phyloP scores from a whole-genome alignment of 2,329 filamentous ascomycete species.

The Didymella keratinophila region DNA sequence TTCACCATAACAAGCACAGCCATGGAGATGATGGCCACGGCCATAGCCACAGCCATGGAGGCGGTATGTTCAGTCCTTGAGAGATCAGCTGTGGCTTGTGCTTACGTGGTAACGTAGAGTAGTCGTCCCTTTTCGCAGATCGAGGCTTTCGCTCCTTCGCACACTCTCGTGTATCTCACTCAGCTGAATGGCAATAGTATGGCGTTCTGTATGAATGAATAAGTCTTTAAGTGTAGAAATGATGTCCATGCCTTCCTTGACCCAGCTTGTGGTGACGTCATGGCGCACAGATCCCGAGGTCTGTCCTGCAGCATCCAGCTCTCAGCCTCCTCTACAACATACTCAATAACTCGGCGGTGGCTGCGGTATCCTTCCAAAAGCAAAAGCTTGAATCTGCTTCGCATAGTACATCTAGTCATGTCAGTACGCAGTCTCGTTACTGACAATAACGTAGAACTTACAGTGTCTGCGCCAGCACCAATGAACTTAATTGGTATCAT shows the following conservation, averaged over 20 bases:
- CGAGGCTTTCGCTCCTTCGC: constrained; percentile 8
- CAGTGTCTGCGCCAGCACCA: constrained; percentile 6
- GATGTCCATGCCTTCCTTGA: background rate
- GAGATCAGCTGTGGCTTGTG: background rate
- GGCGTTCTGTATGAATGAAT: background rate
- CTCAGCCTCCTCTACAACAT: background rate
- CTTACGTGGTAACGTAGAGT: constrained; percentile 19
- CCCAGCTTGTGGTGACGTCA: background rate
- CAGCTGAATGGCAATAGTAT: background rate
- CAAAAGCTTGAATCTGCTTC: constrained; percentile 13
- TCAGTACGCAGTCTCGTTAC: background rate
- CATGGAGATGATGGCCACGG: constrained; percentile 5
- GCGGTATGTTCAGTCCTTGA: constrained; percentile 20
- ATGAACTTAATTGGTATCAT: constrained; percentile 13
- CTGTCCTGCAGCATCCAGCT: too few relatives aligned
- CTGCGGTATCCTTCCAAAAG: background rate
- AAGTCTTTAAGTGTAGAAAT: background rate
- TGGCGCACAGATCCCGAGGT: too few relatives aligned
- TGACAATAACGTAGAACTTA: background rate
- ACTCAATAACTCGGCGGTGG: constrained; percentile 5
- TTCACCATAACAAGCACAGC: constrained; percentile 26
- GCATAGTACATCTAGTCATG: constrained; percentile 5
- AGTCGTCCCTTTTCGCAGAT: constrained; percentile 1
- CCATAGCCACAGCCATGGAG: constrained; percentile 5
- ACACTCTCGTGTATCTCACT: constrained; percentile 5